These are phyloP conservation scores for Hanseniaspora mollemarum DNA, from an alignment of 805 yeast genomes.

Conservation along the genomic window DNA sequence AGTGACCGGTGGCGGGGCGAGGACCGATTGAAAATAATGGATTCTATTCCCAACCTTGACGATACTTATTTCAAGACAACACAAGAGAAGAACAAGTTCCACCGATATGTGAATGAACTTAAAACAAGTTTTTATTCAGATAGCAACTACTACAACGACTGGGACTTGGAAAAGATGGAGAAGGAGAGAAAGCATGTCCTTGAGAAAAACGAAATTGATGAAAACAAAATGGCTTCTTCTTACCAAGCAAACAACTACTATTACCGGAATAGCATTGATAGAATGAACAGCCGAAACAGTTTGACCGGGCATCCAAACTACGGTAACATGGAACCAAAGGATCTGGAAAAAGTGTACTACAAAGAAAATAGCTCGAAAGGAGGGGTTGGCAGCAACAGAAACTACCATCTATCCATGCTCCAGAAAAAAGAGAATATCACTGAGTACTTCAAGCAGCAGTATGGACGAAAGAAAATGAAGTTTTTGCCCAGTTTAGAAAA, in stretches of 20 bases:
- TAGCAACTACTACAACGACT: conserved; percentile 13
- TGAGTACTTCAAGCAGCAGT: conserved; percentile 29
- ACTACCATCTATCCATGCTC: conserved; percentile 9
- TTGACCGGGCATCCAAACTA: conserved; percentile 4
- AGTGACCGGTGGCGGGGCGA: conserved; percentile 63
- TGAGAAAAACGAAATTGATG: conserved; percentile 5
- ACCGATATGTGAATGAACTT: conserved; percentile 24
- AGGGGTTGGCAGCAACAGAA: not conserved
- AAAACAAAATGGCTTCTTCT: not conserved
- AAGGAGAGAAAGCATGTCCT: conserved; percentile 9
- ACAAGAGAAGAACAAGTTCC: conserved; percentile 27
- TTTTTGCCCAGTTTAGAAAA: conserved; percentile 52
- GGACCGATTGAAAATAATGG: conserved; percentile 44
- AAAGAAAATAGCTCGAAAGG: not conserved
- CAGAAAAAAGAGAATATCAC: conserved; percentile 25
- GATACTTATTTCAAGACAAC: conserved; percentile 24
- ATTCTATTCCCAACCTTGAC: conserved; percentile 28
- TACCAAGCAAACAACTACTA: not conserved
- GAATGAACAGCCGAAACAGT: not conserved
- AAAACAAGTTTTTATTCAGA: conserved; percentile 24
- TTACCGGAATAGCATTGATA: not conserved
- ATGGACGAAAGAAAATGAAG: conserved; percentile 43
- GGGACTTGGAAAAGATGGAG: conserved; percentile 13
- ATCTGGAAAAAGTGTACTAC: conserved; percentile 7
- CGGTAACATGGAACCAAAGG: conserved; percentile 13